Evolutionary conservation across 306 rosid species (phyloP).

Genomic region (Prinsepia uniflora): DNA sequence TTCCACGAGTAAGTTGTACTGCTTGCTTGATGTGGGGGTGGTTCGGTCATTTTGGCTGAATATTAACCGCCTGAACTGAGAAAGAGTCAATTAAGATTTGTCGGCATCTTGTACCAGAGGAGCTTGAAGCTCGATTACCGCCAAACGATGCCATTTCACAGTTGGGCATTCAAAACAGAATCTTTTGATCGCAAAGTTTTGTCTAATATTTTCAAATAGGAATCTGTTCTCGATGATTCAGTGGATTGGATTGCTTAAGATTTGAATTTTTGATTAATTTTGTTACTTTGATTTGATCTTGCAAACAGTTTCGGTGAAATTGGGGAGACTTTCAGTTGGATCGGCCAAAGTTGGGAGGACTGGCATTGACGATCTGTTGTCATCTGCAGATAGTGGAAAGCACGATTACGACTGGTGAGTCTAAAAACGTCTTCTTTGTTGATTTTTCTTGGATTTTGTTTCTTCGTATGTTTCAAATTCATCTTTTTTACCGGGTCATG

Average conservation of each 20-base stretch:
- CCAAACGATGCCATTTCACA: background rate
- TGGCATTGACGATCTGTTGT: slow-evolving; percentile 79
- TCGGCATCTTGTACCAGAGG: background rate
- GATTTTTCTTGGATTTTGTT: background rate
- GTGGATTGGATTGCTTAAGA: background rate
- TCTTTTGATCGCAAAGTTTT: background rate
- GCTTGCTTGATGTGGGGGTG: background rate
- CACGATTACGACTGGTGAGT: slow-evolving; percentile 90
- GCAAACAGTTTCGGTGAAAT: slow-evolving; percentile 58
- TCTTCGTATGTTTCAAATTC: background rate
- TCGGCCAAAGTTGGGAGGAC: slow-evolving; percentile 50
- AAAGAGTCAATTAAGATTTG: background rate
- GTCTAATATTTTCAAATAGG: too few relatives aligned
- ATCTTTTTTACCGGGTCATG: background rate
- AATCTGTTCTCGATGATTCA: background rate
- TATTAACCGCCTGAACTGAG: background rate
- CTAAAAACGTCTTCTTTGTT: background rate
- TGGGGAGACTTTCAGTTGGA: slow-evolving; percentile 93
- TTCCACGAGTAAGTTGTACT: background rate
- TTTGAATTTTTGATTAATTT: background rate
- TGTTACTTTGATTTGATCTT: background rate
- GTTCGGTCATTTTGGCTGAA: background rate
- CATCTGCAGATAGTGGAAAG: slow-evolving; percentile 83
- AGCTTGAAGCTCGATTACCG: background rate
- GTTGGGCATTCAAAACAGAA: background rate